Evolutionary conservation across 495 filamentous ascomycete species (phyloP).

Genomic region (Friedmanniomyces endolithicus): DNA sequence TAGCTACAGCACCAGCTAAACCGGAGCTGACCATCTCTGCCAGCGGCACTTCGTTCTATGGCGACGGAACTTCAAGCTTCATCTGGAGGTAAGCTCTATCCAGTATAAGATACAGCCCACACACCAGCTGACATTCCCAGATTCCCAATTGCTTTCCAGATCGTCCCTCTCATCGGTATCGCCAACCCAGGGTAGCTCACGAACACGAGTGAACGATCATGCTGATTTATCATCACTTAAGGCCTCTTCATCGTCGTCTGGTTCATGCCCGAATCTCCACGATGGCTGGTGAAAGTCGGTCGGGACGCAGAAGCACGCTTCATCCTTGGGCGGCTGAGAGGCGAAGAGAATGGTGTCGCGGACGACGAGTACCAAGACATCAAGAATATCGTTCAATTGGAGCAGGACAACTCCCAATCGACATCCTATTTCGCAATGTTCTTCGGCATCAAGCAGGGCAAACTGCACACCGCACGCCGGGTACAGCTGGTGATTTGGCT

Average conservation of each 20-base stretch:
- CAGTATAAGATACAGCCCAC: not conserved
- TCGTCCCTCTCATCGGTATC: constrained; percentile 42
- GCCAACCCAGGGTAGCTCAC: not conserved
- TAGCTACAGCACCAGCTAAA: not conserved
- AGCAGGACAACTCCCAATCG: constrained; percentile 38
- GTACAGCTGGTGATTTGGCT: constrained; percentile 61
- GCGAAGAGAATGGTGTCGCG: constrained; percentile 40
- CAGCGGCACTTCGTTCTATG: constrained; percentile 17
- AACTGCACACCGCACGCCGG: constrained; percentile 51
- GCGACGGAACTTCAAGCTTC: constrained; percentile 4
- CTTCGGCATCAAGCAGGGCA: constrained; percentile 48
- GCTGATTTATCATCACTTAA: not conserved
- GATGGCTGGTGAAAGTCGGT: constrained; percentile 21
- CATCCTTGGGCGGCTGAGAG: constrained; percentile 49
- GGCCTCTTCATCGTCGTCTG: constrained; percentile 29
- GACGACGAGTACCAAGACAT: constrained; percentile 56
- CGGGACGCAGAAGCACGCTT: constrained; percentile 36
- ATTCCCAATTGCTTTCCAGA: constrained; percentile 62
- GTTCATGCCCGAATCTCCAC: constrained; percentile 22
- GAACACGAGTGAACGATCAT: not conserved
- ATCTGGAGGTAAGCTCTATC: constrained; percentile 18
- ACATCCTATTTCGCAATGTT: constrained; percentile 52
- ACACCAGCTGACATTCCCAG: not conserved
- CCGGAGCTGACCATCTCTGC: not conserved
- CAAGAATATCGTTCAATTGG: constrained; percentile 42